phyloP scores from a whole-genome alignment of 345 rosid genomes.

The Gossypium raimondii region DNA sequence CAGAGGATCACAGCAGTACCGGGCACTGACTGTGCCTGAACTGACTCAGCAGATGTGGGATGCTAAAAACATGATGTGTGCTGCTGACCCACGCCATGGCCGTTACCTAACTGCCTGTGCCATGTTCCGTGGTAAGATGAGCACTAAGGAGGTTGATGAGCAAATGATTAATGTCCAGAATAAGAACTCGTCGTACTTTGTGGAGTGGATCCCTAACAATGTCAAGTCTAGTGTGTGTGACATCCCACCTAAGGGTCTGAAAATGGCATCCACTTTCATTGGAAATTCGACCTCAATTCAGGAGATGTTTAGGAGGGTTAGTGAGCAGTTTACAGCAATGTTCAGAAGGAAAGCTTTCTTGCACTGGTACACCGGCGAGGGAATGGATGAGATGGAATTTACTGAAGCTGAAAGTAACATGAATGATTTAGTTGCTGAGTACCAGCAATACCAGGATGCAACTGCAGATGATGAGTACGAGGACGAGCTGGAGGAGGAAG shows the following conservation, averaged over 20 bases:
- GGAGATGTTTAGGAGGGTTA: constrained; percentile 20
- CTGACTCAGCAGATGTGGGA: constrained; percentile 22
- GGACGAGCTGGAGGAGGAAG: constrained; percentile 11
- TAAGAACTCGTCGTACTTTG: constrained; percentile 16
- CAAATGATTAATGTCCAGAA: constrained; percentile 20
- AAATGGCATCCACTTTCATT: constrained; percentile 16
- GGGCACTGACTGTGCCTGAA: constrained; percentile 16
- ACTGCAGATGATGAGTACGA: constrained; percentile 21
- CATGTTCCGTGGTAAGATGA: constrained; percentile 18
- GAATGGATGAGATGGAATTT: constrained; percentile 22
- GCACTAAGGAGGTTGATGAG: constrained; percentile 19
- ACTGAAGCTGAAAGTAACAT: constrained; percentile 22
- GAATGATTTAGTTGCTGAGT: constrained; percentile 28
- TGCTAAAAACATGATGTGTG: constrained; percentile 22
- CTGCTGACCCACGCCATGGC: constrained; percentile 23
- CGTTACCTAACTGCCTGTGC: constrained; percentile 19
- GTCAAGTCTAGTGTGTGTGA: constrained; percentile 18
- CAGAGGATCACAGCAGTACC: constrained; percentile 17
- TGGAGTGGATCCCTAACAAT: constrained; percentile 16
- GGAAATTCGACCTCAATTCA: constrained; percentile 17
- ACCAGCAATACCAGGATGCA: constrained; percentile 33
- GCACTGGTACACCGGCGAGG: constrained; percentile 21
- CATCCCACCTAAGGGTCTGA: constrained; percentile 15
- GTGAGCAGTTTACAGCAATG: constrained; percentile 20
- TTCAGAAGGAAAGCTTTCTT: constrained; percentile 20